Evolutionary conservation across 148 eudicot species (phyloP).

Genomic region (Rhododendron ovatum): DNA sequence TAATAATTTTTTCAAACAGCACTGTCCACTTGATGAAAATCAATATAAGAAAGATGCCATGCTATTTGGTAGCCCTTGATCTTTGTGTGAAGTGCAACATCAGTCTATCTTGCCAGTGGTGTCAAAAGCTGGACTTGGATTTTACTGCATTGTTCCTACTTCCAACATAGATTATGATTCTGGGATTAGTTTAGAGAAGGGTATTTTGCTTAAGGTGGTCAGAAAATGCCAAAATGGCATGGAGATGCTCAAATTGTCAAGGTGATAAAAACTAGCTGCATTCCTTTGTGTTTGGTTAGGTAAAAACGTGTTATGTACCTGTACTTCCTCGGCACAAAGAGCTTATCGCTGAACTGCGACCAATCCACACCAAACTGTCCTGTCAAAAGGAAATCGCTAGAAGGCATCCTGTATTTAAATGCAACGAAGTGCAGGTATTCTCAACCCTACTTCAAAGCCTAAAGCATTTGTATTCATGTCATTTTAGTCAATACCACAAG

Average conservation of each 20-base stretch:
- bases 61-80: neutral
- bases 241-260: neutral
- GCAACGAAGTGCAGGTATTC: conserved; percentile 76
- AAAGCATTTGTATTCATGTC: neutral
- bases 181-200: conserved; percentile 2
- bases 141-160: neutral
- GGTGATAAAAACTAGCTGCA: neutral
- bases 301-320: conserved; percentile 59
- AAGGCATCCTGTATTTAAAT: conserved; percentile 72
- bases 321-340: conserved; percentile 66
- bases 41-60: neutral
- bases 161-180: neutral
- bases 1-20: neutral
- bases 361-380: conserved; percentile 53
- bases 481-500: neutral
- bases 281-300: conserved; percentile 34
- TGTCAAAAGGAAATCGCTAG: conserved; percentile 43
- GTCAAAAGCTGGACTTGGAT: neutral
- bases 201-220: neutral
- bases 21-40: neutral
- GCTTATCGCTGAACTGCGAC: conserved; percentile 66
- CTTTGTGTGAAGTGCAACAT: neutral
- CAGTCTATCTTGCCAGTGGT: neutral
- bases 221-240: conserved; percentile 3
- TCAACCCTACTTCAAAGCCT: neutral